phyloP scores from a whole-genome alignment of 805 yeast genomes.

The Yamadazyma laniorum region DNA sequence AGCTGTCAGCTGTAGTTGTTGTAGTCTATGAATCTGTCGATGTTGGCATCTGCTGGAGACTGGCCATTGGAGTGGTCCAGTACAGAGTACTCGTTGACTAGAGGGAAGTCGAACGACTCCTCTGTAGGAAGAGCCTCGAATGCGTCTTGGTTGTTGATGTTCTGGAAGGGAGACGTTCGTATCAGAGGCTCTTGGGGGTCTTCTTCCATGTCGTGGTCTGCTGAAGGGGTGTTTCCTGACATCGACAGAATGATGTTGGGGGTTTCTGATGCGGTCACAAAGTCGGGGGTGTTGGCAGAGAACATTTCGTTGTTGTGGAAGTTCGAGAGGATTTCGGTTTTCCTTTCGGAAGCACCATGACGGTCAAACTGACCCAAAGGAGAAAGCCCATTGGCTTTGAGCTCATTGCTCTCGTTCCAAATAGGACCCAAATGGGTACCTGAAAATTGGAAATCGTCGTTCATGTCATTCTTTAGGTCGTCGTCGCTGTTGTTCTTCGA shows the following conservation, averaged over 20 bases:
- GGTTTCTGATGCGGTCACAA: conserved; percentile 19
- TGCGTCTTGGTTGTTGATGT: conserved; percentile 7
- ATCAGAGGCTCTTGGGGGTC: conserved; percentile 8
- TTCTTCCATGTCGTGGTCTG: conserved; percentile 6
- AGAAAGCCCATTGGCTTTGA: conserved; percentile 15
- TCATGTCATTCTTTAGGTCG: neutral
- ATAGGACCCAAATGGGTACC: conserved; percentile 4
- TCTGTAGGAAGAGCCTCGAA: conserved; percentile 10
- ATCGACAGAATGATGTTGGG: conserved; percentile 13
- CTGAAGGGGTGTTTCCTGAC: conserved; percentile 4
- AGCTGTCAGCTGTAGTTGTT: conserved; percentile 11
- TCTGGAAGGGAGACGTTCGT: conserved; percentile 7
- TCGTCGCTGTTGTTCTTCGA: conserved; percentile 12
- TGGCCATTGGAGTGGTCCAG: conserved; percentile 16
- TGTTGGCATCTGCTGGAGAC: conserved; percentile 16
- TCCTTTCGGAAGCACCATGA: conserved; percentile 4
- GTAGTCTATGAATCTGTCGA: conserved; percentile 25
- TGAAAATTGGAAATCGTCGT: conserved; percentile 9
- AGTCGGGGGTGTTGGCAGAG: conserved; percentile 23
- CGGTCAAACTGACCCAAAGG: conserved; percentile 18
- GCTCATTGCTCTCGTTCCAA: conserved; percentile 12
- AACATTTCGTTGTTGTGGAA: conserved; percentile 20
- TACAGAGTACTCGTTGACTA: conserved; percentile 15
- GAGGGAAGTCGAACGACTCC: conserved; percentile 15
- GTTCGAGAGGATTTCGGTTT: conserved; percentile 7